phyloP scores from a whole-genome alignment of 208 protist species.

The Naegleria fowleri region DNA sequence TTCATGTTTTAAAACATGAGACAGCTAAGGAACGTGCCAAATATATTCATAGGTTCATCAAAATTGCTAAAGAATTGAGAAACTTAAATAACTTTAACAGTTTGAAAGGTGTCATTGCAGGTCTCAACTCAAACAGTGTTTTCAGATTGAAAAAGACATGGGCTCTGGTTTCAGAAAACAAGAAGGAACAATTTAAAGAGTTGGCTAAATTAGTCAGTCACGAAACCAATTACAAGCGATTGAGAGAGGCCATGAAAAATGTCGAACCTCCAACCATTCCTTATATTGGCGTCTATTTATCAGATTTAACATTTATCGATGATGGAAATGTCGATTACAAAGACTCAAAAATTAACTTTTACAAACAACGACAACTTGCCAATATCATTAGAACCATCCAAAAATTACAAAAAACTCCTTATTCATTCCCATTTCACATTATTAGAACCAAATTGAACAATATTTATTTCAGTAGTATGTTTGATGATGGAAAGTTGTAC shows the following conservation, averaged over 20 bases:
- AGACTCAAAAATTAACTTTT: not conserved
- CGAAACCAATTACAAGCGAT: not conserved
- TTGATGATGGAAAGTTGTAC: not conserved
- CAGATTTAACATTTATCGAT: constrained; percentile 56
- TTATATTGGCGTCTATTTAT: constrained; percentile 54
- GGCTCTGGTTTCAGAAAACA: not conserved
- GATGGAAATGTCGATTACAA: constrained; percentile 43
- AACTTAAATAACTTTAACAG: constrained; percentile 12
- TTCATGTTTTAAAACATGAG: not conserved
- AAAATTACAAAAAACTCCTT: not conserved
- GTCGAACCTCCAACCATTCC: constrained; percentile 33
- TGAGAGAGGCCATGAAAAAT: not conserved
- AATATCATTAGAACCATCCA: not conserved
- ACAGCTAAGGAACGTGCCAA: not conserved
- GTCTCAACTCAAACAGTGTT: not conserved
- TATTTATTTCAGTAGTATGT: not conserved
- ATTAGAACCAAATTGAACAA: not conserved
- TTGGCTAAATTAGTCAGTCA: not conserved
- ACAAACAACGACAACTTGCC: not conserved
- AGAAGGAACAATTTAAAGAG: not conserved
- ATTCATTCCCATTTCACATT: not conserved
- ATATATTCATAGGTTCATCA: not conserved
- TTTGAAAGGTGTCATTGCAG: not conserved
- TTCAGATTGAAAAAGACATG: constrained; percentile 23
- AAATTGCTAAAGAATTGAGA: not conserved